Percentiles rank a stretch among this genome's conserved stretches.
phyloP scores from a whole-genome alignment of 768 basidiomycete species.

The Kwoniella sp. region DNA sequence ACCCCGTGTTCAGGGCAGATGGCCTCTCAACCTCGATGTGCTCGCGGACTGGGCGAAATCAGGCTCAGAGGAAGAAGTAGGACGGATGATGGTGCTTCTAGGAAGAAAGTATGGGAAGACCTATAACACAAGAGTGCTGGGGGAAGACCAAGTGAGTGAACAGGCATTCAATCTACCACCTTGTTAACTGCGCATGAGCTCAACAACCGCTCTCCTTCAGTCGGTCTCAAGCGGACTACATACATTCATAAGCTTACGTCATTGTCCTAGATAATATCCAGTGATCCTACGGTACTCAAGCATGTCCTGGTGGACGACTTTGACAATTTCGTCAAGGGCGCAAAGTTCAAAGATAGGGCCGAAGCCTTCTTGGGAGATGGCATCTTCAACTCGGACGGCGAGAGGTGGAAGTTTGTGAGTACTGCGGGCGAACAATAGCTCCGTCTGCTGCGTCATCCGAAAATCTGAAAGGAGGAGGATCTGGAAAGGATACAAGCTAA shows the following conservation, averaged over 20 bases:
- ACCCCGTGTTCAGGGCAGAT: slow-evolving; percentile 38
- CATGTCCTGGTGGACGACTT: slow-evolving; percentile 44
- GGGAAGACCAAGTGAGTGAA: slow-evolving; percentile 49
- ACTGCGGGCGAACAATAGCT: neutral
- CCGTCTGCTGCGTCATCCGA: no score
- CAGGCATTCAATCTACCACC: no score
- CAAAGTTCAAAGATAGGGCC: slow-evolving; percentile 43
- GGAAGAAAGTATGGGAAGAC: slow-evolving; percentile 37
- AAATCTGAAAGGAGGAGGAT: no score
- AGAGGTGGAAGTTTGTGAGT: slow-evolving; percentile 48
- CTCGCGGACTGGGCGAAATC: slow-evolving; percentile 44
- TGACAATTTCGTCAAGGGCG: slow-evolving; percentile 50
- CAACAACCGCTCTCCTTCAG: no score
- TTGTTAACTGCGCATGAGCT: no score
- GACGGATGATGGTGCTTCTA: slow-evolving; percentile 45
- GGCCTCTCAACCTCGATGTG: slow-evolving; percentile 49
- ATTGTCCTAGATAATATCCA: slow-evolving; percentile 41
- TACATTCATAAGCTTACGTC: no score
- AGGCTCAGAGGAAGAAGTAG: slow-evolving; percentile 49
- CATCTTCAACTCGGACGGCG: slow-evolving; percentile 54
- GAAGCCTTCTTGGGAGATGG: slow-evolving; percentile 52
- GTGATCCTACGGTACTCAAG: slow-evolving; percentile 40
- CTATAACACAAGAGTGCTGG: slow-evolving; percentile 50
- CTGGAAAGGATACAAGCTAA: no score
- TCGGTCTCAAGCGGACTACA: no score